Evolutionary conservation across 163 green algal species (phyloP).

Genomic region (Scenedesmus sp.): DNA sequence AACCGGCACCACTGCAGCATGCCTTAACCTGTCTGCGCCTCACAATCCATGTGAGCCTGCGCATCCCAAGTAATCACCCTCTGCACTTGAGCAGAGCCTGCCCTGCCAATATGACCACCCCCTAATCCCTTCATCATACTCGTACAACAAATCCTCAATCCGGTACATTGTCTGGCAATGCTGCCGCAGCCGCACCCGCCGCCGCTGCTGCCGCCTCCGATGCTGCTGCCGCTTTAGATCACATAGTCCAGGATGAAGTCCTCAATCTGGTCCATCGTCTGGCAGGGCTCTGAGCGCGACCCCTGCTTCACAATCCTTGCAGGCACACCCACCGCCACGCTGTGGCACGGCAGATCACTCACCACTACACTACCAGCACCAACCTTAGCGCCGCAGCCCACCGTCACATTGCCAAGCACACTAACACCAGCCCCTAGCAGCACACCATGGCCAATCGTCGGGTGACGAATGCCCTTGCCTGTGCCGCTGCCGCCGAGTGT

Average conservation of each 20-base stretch:
- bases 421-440: slow-evolving; percentile 94
- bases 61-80: background rate
- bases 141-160: background rate
- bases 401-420: slow-evolving; percentile 89
- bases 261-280: slow-evolving; percentile 88
- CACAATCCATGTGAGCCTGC: background rate
- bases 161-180: too few species aligned
- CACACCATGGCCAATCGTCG: slow-evolving; percentile 91
- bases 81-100: background rate
- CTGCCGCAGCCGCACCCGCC: too few species aligned
- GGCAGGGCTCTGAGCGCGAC: slow-evolving; percentile 72
- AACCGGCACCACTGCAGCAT: background rate
- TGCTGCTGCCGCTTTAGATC: slow-evolving; percentile 67
- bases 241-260: slow-evolving; percentile 91
- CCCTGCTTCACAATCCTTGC: slow-evolving; percentile 83
- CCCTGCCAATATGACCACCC: background rate
- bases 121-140: background rate
- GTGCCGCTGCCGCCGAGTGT: slow-evolving; percentile 94
- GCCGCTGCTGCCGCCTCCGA: background rate
- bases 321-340: slow-evolving; percentile 92
- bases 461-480: slow-evolving; percentile 84
- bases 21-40: background rate
- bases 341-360: slow-evolving; percentile 84
- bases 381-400: slow-evolving; percentile 91
- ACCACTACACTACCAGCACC: slow-evolving; percentile 94